Evolutionary conservation across 805 yeast genomes (phyloP).

Genomic region (Sugiyamaella lignohabitans): DNA sequence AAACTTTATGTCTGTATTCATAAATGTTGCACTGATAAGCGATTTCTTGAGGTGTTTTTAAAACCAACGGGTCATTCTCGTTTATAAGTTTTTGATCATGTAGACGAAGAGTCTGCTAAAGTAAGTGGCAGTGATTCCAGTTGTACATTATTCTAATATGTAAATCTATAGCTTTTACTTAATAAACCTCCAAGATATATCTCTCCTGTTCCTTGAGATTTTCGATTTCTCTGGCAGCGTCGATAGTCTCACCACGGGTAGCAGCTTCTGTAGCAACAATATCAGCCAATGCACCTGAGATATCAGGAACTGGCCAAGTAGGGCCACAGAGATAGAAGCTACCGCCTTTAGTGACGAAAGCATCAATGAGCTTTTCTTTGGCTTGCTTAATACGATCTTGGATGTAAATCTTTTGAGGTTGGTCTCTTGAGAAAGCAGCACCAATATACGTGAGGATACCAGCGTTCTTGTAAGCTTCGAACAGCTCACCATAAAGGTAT

Average conservation of each 20-base stretch:
- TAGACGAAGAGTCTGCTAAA: too few species aligned
- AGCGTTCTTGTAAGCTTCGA: slow-evolving; percentile 94
- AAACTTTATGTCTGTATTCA: too few species aligned
- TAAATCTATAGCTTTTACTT: slow-evolving; percentile 17
- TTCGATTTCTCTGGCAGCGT: slow-evolving; percentile 75
- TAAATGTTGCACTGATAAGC: too few species aligned
- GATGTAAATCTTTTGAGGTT: slow-evolving; percentile 87
- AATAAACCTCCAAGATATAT: slow-evolving; percentile 90
- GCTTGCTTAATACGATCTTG: slow-evolving; percentile 87
- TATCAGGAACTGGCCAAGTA: slow-evolving; percentile 98
- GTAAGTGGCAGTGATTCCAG: too few species aligned
- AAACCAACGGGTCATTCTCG: too few species aligned
- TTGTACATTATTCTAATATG: too few species aligned
- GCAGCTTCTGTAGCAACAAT: slow-evolving; percentile 68
- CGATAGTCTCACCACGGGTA: slow-evolving; percentile 58
- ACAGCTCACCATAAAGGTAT: slow-evolving; percentile 90
- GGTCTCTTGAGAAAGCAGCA: slow-evolving; percentile 98
- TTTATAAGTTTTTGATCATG: too few species aligned
- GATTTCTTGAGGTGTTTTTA: too few species aligned
- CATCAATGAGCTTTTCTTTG: slow-evolving; percentile 64
- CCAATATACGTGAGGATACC: slow-evolving; percentile 91
- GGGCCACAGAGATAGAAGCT: slow-evolving; percentile 97
- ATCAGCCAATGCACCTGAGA: slow-evolving; percentile 82
- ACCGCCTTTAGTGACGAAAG: slow-evolving; percentile 73
- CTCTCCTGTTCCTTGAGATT: slow-evolving; percentile 89